A percentile compares a stretch with the other conserved stretches of the same genome.
Evolutionary conservation across 768 basidiomycete genomes (phyloP).

Genomic region (Chalciporus sphaerocephalus): DNA sequence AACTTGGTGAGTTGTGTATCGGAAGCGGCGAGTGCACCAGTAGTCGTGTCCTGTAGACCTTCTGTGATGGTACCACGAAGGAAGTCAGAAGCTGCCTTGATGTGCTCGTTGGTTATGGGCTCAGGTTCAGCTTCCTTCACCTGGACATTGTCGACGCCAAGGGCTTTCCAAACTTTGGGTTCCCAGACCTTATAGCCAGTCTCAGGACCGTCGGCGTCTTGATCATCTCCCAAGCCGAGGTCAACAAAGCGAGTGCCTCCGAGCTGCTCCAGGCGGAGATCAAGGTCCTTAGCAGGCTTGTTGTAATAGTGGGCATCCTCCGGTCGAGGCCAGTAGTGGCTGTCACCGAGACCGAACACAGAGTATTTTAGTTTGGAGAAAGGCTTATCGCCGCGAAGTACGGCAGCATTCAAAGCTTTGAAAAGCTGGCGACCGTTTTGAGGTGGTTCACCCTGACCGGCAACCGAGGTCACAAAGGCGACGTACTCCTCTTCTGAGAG

Average conservation of each 20-base stretch:
- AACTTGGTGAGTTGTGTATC: conserved; percentile 98
- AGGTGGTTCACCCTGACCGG: conserved; percentile 96
- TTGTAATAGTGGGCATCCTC: conserved; percentile 99
- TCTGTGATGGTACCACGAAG: conserved; percentile 93
- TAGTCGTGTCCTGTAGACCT: conserved; percentile 79
- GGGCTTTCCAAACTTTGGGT: conserved; percentile 84
- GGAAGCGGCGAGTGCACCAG: conserved; percentile 85
- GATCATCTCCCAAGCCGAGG: conserved; percentile 91
- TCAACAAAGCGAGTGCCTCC: conserved; percentile 72
- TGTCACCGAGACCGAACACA: conserved; percentile 96
- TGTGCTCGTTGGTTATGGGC: conserved; percentile 97
- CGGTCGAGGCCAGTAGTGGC: conserved; percentile 96
- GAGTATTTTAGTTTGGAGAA: conserved; percentile 66
- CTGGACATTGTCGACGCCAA: conserved; percentile 87
- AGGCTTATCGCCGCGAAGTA: conserved; percentile 44
- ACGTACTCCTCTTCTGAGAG: conserved; percentile 74
- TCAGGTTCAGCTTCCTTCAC: conserved; percentile 92
- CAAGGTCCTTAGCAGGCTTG: conserved; percentile 89
- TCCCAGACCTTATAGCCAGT: conserved; percentile 99
- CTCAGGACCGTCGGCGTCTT: conserved; percentile 92
- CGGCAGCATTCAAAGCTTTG: conserved; percentile 74
- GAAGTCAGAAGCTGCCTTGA: conserved; percentile 93
- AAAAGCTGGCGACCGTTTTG: conserved; percentile 91
- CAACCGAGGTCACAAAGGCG: conserved; percentile 84
- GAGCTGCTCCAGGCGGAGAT: conserved; percentile 70